Evolutionary conservation across 352 stramenopile species (phyloP).

Genomic region (Blastocystis sp.): DNA sequence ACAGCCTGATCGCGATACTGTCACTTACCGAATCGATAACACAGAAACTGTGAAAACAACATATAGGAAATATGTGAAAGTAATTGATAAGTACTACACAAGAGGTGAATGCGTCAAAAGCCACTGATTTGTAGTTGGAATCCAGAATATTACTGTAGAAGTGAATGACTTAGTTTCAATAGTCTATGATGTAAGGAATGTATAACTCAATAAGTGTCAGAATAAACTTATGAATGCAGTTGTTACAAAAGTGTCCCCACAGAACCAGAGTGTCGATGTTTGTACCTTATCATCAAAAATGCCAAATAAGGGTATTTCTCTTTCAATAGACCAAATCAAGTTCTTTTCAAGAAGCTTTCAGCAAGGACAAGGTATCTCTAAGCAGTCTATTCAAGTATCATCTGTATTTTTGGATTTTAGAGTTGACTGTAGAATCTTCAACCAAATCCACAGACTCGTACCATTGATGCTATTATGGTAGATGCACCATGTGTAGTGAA

Average conservation of each 20-base stretch:
- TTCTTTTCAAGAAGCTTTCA: neutral
- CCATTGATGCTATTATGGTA: constrained; percentile 10
- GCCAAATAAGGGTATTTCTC: neutral
- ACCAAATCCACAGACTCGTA: neutral
- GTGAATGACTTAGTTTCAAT: neutral
- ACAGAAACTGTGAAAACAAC: neutral
- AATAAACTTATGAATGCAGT: neutral
- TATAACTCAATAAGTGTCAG: neutral
- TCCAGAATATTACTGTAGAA: neutral
- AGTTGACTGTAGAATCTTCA: neutral
- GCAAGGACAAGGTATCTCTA: neutral
- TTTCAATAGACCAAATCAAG: neutral
- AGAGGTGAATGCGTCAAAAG: neutral
- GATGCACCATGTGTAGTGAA: constrained; percentile 47
- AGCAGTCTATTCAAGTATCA: neutral
- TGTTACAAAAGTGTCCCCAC: neutral
- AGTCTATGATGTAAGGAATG: neutral
- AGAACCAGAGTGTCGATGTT: neutral
- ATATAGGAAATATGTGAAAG: neutral
- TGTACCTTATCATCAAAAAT: neutral
- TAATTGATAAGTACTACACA: neutral
- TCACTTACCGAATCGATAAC: neutral
- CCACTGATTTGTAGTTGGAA: neutral
- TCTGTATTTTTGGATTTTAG: neutral
- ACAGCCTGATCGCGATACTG: neutral